Base-by-base conservation (phyloP, 2,329 filamentous ascomycete genomes). In the Clarireedia homoeocarpa region DNA sequence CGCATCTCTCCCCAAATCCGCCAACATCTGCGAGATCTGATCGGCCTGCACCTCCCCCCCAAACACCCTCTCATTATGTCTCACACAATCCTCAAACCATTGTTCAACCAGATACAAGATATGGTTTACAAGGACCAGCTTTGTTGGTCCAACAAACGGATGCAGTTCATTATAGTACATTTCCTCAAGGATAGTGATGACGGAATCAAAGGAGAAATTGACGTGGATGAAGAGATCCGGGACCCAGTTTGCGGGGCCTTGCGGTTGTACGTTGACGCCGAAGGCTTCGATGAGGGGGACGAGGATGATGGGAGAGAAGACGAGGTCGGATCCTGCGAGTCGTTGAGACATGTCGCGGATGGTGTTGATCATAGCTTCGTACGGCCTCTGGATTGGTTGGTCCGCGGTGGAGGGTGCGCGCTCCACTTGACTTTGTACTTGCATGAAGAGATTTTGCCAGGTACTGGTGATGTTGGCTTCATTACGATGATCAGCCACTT, bases 401-500 rank as follows among this genome's bases (percentile, higher is more conserved):
- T 48, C 34, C 10, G 30, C 10, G 30, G 10, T 6, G 71, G 71
- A 44, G 65, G 58, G 6, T 71, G 24, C 17, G 42, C 70, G 17
- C 5, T 78, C 81, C 6, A 63, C 60, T 20, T 62, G 59, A 9
- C n/a, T 62, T 66, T 92, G 87, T 5, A 84, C 83, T 61, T 85
- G 80, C 57, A 88, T 80, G 59, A 99, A 83, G 20, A 96, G 77
- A 64, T 86, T 85, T 66, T 84, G 79, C 94, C 94, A 99, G 3
- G 90, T 95, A 42, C 85, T 79, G 54, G 81, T 80, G 65, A 99
- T 94, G 60, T 94, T 88, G 44, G 88, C 84, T 1, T 89, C 79
- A 66, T 92, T 95, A 65, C 92, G 87, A 75, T 95, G 89, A 71
- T 97, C 91, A 47, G 92, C 92, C 1, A 87, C 83, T 70, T 95